Evolutionary conservation across 208 protist genomes (phyloP).

Genomic region (Trypanosoma avium): DNA sequence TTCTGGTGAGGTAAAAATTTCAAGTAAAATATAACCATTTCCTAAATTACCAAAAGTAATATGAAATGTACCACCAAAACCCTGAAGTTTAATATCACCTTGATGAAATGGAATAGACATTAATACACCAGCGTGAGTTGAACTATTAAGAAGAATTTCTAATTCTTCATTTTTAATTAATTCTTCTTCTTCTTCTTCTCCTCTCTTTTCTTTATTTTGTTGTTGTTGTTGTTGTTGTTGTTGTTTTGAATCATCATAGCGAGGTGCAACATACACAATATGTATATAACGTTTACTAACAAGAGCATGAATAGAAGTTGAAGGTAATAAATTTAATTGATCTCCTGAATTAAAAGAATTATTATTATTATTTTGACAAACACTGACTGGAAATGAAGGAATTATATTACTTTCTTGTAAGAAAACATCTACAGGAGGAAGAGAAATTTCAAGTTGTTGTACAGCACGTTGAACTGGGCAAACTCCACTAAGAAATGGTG

Average conservation of each 20-base stretch:
- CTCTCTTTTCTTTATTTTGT: no score
- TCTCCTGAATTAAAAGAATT: not conserved
- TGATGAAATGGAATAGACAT: constrained; percentile 16
- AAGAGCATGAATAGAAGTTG: constrained; percentile 15
- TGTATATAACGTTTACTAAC: constrained; percentile 10
- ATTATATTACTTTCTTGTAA: not conserved
- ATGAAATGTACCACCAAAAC: not conserved
- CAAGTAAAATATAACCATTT: constrained; percentile 11
- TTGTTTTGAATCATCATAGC: not conserved
- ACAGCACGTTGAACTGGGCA: not conserved
- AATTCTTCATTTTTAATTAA: constrained; percentile 6
- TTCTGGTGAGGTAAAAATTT: constrained; percentile 2
- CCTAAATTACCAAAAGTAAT: constrained; percentile 9
- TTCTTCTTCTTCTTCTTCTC: not conserved
- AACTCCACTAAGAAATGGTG: constrained; percentile 12
- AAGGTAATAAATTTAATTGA: no score
- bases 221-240: not conserved
- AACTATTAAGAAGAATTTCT: not conserved
- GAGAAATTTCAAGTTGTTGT: not conserved
- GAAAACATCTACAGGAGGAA: constrained; percentile 13
- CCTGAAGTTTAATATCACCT: not conserved
- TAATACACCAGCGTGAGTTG: constrained; percentile 3
- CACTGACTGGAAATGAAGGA: not conserved
- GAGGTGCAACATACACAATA: constrained; percentile 17
- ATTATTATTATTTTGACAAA: not conserved